A percentile compares a stretch with the other conserved stretches of the same genome.
Evolutionary conservation across 257 asterid species (phyloP).

Genomic region (Solanum medicagineum): DNA sequence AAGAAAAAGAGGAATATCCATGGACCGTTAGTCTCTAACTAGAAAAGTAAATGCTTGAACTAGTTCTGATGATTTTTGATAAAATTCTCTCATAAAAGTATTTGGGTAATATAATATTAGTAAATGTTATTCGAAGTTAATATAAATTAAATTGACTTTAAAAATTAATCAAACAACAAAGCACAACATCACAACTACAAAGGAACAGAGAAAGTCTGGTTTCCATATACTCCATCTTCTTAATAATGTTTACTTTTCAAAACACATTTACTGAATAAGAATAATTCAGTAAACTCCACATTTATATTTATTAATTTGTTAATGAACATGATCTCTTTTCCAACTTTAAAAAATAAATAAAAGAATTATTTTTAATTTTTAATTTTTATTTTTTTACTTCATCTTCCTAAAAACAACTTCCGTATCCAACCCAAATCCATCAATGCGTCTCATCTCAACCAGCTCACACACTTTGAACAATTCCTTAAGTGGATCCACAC

Average conservation of each 20-base stretch:
- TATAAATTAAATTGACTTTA: no score
- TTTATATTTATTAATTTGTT: neutral
- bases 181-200: no score
- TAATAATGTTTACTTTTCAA: neutral
- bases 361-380: neutral
- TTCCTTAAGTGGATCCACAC: conserved; percentile 62
- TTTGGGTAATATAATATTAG: no score
- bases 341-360: neutral
- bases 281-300: neutral
- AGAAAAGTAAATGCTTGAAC: no score
- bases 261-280: no score
- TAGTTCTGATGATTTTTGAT: no score
- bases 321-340: neutral
- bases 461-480: conserved; percentile 52
- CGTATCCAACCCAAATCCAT: conserved; percentile 89
- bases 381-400: conserved; percentile 1
- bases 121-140: no score
- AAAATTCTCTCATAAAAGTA: no score
- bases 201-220: no score
- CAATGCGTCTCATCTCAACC: conserved; percentile 45
- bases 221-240: neutral
- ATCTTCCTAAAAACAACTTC: conserved; percentile 73
- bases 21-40: no score
- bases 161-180: no score
- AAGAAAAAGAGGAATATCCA: no score